Evolutionary conservation across 768 basidiomycete species (phyloP).

Genomic region (Goffeauzyma gilvescens): DNA sequence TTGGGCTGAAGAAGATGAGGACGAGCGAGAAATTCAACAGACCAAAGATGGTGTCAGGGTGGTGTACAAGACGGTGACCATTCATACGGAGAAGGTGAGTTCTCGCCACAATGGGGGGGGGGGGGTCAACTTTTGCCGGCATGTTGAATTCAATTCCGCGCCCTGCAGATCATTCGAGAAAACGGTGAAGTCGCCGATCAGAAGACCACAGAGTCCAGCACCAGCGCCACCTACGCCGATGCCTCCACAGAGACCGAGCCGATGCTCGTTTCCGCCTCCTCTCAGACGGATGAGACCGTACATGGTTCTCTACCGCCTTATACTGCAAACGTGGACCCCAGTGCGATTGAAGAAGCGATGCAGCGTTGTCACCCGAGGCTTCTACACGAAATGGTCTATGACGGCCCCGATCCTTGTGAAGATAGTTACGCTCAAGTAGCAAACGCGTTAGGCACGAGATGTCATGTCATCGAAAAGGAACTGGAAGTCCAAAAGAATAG

Average conservation of each 20-base stretch:
- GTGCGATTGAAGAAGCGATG: not conserved
- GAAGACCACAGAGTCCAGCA: not conserved
- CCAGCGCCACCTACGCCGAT: conserved; percentile 41
- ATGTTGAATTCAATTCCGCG: conserved; percentile 51
- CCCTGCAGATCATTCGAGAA: conserved; percentile 36
- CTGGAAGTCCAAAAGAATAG: not conserved
- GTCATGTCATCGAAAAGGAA: not conserved
- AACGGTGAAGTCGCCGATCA: too few species aligned
- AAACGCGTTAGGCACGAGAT: not conserved
- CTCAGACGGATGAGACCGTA: conserved; percentile 36
- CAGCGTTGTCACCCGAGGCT: too few species aligned
- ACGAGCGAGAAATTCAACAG: conserved; percentile 20
- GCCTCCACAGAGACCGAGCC: conserved; percentile 52
- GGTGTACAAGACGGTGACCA: conserved; percentile 40
- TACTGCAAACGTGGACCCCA: conserved; percentile 7
- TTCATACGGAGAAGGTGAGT: conserved; percentile 44
- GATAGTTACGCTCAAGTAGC: not conserved
- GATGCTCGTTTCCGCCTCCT: conserved; percentile 34
- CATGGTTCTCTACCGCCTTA: conserved; percentile 20
- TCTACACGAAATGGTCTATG: too few species aligned
- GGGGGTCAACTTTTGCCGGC: conserved; percentile 5
- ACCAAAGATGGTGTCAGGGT: conserved; percentile 48
- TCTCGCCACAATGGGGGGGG: not conserved
- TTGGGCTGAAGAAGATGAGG: conserved; percentile 39
- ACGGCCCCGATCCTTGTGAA: not conserved